phyloP scores from a whole-genome alignment of 2,329 filamentous ascomycete species.

The Decorospora gaudefroyi region DNA sequence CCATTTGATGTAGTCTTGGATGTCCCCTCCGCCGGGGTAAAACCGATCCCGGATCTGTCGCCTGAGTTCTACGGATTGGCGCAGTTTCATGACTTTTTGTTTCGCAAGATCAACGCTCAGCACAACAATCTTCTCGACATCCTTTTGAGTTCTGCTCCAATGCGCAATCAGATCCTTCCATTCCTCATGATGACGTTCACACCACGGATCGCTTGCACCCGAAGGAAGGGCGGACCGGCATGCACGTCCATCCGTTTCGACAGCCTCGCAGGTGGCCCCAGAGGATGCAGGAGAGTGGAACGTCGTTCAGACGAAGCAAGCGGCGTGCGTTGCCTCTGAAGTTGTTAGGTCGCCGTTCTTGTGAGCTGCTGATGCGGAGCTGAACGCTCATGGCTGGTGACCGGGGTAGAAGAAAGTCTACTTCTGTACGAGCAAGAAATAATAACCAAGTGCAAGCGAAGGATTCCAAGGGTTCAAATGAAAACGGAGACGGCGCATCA shows the following conservation, averaged over 20 bases:
- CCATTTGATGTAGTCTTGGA: slow-evolving; percentile 33
- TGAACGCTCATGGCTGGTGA: slow-evolving; percentile 13
- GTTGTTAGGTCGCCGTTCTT: slow-evolving; percentile 5
- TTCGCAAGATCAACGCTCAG: slow-evolving; percentile 19
- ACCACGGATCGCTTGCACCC: slow-evolving; percentile 17
- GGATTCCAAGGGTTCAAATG: slow-evolving; percentile 8
- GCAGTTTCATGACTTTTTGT: slow-evolving; percentile 32
- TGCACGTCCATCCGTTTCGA: slow-evolving; percentile 29
- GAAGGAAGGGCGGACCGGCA: slow-evolving; percentile 19
- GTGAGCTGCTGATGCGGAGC: slow-evolving; percentile 13
- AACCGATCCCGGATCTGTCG: slow-evolving; percentile 31
- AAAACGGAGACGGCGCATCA: slow-evolving; percentile 7
- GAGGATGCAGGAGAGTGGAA: slow-evolving; percentile 21
- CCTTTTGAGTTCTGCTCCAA: slow-evolving; percentile 23
- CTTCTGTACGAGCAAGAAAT: background rate
- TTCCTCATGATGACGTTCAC: slow-evolving; percentile 24
- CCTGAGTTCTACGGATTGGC: slow-evolving; percentile 29
- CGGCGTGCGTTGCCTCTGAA: slow-evolving; percentile 14
- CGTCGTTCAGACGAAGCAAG: slow-evolving; percentile 13
- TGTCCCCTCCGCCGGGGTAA: slow-evolving; percentile 30
- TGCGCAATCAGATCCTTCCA: slow-evolving; percentile 20
- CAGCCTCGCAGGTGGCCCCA: slow-evolving; percentile 25
- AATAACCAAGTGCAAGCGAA: too few relatives aligned
- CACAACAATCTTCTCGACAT: slow-evolving; percentile 27
- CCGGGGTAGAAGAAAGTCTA: too few relatives aligned